Evolutionary conservation across 352 stramenopile species (phyloP), one percentile per base, ranked within the genome.

Genomic region (Aphanomyces astaci): DNA sequence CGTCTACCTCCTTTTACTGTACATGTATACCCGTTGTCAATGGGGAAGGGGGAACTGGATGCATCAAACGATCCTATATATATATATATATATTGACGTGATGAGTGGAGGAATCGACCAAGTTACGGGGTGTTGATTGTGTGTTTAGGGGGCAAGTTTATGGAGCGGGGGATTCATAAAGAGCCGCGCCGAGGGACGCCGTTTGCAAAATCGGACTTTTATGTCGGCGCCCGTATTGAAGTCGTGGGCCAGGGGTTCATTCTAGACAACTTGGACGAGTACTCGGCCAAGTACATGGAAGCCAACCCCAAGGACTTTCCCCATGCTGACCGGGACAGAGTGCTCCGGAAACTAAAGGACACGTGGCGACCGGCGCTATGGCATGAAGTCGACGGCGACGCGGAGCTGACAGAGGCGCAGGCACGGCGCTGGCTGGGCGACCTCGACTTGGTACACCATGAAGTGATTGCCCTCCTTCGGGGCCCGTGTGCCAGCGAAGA

Each of bases 261-360:
- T 15, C 80, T 93, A 28, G 88, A 82, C 51, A 84, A 93, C 70
- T 89, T 93, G 81, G 85, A 93, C 65, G 83, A 93, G 66, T 89
- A 93, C 73, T 92, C 80, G 52, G 79, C 83, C 49, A 88, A 88
- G 55, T 91, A 86, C 68, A 93, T 93, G 85, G 85, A 94, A 48
- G 65, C 68, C 5, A 80, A 86, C 33, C 54, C 74, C n/a, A 40
- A 63, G 36, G 82, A 84, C 54, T 93, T 93, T 68, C 72, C 80
- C 2, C 22, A 43, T 5, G 62, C 62, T 13, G 62, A 68, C 30
- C 62, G 33, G 3, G 33, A 31, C 19, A 13, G 28, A 1, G 62
- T 19, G 10, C 25, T 52, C 0, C 4, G 9, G 2, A 68, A 68
- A 22, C 2, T 59, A 17, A 24, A 32, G 15, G 33, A 19, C 32